These are phyloP conservation scores for Trametes meyenii DNA, from an alignment of 768 basidiomycete genomes.

Conservation along the genomic window DNA sequence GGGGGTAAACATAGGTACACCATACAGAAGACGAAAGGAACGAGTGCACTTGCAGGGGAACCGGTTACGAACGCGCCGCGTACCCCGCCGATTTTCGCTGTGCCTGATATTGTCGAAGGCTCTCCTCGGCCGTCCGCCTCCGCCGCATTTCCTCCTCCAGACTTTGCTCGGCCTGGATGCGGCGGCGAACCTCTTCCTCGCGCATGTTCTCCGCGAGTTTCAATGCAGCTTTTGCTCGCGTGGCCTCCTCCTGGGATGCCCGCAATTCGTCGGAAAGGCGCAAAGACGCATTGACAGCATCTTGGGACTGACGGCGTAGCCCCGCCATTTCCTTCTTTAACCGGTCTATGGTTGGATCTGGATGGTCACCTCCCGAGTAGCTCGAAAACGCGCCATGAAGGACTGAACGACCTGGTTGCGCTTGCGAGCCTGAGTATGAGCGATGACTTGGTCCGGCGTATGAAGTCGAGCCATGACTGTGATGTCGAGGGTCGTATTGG, in stretches of 20 bases:
- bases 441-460: slow-evolving; percentile 18
- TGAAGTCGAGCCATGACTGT: slow-evolving; percentile 30
- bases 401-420: slow-evolving; percentile 20
- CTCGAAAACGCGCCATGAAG: slow-evolving; percentile 33
- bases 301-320: slow-evolving; percentile 67
- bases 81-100: slow-evolving; percentile 24
- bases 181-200: slow-evolving; percentile 59
- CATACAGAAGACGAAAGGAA: slow-evolving; percentile 3
- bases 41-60: neutral
- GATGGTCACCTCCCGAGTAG: slow-evolving; percentile 25
- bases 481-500: slow-evolving; percentile 33
- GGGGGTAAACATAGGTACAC: neutral
- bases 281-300: slow-evolving; percentile 65
- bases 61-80: slow-evolving; percentile 19
- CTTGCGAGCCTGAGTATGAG: slow-evolving; percentile 15
- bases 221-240: slow-evolving; percentile 56
- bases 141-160: slow-evolving; percentile 51
- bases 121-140: slow-evolving; percentile 55
- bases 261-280: slow-evolving; percentile 72
- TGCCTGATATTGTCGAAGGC: slow-evolving; percentile 36
- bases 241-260: slow-evolving; percentile 62
- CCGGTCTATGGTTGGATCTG: slow-evolving; percentile 55
- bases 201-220: slow-evolving; percentile 58
- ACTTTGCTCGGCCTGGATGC: slow-evolving; percentile 60
- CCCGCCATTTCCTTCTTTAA: slow-evolving; percentile 67